These are phyloP conservation scores for Trypanosoma scelopori DNA, from an alignment of 208 protist species.

Conservation along the genomic window DNA sequence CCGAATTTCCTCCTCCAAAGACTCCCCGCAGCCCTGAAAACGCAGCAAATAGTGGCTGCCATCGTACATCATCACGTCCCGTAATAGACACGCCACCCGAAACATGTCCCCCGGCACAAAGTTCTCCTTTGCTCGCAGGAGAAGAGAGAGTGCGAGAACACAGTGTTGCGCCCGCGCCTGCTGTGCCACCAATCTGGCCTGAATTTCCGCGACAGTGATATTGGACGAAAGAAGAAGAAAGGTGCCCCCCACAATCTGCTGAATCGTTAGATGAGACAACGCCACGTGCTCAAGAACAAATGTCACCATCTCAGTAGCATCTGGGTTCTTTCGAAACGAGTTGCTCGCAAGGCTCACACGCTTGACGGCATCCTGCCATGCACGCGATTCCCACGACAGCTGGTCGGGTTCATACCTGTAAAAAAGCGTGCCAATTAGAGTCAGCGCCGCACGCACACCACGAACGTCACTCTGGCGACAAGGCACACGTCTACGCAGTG, in stretches of 20 bases:
- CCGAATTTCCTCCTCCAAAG: constrained; percentile 46
- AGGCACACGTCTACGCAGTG: constrained; percentile 41
- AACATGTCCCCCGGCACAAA: constrained; percentile 31
- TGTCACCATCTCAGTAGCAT: constrained; percentile 32
- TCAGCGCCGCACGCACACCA: constrained; percentile 55
- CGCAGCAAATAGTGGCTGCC: constrained; percentile 44
- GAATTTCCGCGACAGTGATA: constrained; percentile 17
- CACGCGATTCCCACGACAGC: constrained; percentile 44
- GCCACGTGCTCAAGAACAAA: constrained; percentile 40
- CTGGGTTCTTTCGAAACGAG: constrained; percentile 30
- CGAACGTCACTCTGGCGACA: constrained; percentile 55
- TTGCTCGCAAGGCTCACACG: constrained; percentile 52
- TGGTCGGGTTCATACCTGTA: constrained; percentile 3
- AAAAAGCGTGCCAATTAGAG: constrained; percentile 39
- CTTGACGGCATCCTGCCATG: constrained; percentile 62
- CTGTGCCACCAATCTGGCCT: constrained; percentile 16
- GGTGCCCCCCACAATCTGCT: constrained; percentile 30
- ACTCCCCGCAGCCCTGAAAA: constrained; percentile 53
- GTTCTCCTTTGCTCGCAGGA: constrained; percentile 23
- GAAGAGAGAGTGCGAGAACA: constrained; percentile 31
- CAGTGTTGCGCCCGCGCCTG: constrained; percentile 11
- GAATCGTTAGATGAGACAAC: constrained; percentile 17
- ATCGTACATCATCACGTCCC: constrained; percentile 26
- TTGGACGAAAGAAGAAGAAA: constrained; percentile 24
- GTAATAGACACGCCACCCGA: constrained; percentile 23